These are phyloP conservation scores for Macrophomina phaseolina DNA, from an alignment of 2,329 filamentous ascomycete genomes.

Conservation along the genomic window DNA sequence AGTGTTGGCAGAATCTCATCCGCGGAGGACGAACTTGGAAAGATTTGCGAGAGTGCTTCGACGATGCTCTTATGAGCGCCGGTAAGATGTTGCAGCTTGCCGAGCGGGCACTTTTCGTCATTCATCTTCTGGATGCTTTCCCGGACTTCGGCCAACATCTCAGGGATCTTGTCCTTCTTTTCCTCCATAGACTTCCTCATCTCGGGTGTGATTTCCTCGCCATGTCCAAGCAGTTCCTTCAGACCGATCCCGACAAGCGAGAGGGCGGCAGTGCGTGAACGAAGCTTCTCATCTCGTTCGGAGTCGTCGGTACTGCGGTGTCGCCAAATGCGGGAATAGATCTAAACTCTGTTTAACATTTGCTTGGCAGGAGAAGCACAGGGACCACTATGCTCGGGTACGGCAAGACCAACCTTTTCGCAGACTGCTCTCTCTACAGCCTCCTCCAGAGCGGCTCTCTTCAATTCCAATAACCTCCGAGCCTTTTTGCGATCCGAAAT, in stretches of 20 bases:
- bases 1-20: conserved; percentile 97
- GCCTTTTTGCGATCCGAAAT: conserved; percentile 80
- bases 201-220: conserved; percentile 60
- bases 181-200: conserved; percentile 61
- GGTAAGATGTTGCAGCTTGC: conserved; percentile 88
- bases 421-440: conserved; percentile 86
- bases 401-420: conserved; percentile 61
- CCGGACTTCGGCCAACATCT: conserved; percentile 72
- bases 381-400: background rate
- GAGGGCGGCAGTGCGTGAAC: conserved; percentile 90
- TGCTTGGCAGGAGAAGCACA: conserved; percentile 40
- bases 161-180: conserved; percentile 69
- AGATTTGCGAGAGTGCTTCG: conserved; percentile 73
- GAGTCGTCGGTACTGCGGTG: conserved; percentile 93
- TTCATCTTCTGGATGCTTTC: conserved; percentile 80
- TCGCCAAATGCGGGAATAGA: conserved; percentile 85
- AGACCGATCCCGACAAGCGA: conserved; percentile 90
- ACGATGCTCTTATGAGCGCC: conserved; percentile 93
- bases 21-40: conserved; percentile 80
- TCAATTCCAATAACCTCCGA: conserved; percentile 77
- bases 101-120: conserved; percentile 83
- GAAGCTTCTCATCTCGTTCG: conserved; percentile 89
- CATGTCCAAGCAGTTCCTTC: conserved; percentile 71
- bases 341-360: conserved; percentile 13
- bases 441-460: conserved; percentile 80